These are phyloP conservation scores for Flaveria brownii DNA, from an alignment of 129 eudicot species.

Conservation along the genomic window DNA sequence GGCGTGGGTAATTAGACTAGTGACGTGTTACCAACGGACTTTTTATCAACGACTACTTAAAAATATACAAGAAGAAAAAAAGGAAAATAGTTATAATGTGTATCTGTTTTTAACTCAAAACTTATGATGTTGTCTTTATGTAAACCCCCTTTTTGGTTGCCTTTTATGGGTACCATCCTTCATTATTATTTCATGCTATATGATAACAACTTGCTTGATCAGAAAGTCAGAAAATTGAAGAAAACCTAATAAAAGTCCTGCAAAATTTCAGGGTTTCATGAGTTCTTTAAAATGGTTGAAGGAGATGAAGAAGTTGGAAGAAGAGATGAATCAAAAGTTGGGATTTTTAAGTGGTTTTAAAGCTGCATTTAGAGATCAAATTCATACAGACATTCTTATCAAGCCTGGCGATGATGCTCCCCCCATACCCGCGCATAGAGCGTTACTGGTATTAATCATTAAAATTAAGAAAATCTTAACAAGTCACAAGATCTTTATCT, in stretches of 20 bases:
- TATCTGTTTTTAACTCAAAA: neutral
- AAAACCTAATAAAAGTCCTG: slow-evolving; percentile 21
- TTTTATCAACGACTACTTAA: no score
- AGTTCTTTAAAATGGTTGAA: slow-evolving; percentile 43
- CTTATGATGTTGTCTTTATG: neutral
- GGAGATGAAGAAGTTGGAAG: slow-evolving; percentile 87
- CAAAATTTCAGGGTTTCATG: slow-evolving; percentile 64
- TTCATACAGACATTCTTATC: slow-evolving; percentile 77
- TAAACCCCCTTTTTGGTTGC: neutral
- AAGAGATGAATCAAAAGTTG: slow-evolving; percentile 66
- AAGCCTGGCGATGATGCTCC: slow-evolving; percentile 86
- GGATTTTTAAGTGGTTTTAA: slow-evolving; percentile 63
- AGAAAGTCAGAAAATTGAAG: neutral
- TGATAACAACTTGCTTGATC: neutral
- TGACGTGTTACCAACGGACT: no score
- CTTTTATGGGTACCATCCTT: neutral
- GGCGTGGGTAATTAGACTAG: no score
- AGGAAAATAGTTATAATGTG: neutral
- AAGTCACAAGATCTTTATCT: neutral
- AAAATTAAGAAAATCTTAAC: neutral
- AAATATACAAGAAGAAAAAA: no score
- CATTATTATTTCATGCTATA: neutral
- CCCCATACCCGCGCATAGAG: slow-evolving; percentile 79
- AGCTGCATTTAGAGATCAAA: slow-evolving; percentile 66
- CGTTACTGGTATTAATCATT: slow-evolving; percentile 56